A percentile compares a stretch with the other conserved stretches of the same genome.
These are phyloP conservation scores for Paradendryphiella salina DNA, from an alignment of 2,329 filamentous ascomycete species.

Conservation along the genomic window DNA sequence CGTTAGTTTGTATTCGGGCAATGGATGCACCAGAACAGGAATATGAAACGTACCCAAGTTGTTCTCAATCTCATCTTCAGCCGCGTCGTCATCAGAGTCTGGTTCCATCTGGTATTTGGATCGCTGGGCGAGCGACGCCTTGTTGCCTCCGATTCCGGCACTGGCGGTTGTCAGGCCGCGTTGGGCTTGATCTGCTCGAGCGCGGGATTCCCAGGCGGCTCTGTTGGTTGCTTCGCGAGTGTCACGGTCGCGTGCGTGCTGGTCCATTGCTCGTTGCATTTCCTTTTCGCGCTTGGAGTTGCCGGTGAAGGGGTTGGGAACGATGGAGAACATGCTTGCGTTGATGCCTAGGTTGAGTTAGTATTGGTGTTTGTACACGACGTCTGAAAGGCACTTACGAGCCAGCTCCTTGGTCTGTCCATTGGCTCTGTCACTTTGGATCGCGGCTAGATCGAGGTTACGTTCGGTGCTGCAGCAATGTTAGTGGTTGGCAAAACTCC, in stretches of 20 bases:
- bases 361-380: not conserved
- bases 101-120: conserved; percentile 45
- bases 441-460: conserved; percentile 78
- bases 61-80: conserved; percentile 57
- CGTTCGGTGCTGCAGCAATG: conserved; percentile 59
- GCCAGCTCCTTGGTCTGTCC: conserved; percentile 83
- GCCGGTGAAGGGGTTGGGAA: conserved; percentile 64
- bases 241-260: conserved; percentile 61
- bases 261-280: conserved; percentile 63
- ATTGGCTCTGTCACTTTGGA: conserved; percentile 75
- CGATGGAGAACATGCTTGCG: conserved; percentile 85
- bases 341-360: conserved; percentile 60
- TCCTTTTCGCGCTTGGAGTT: conserved; percentile 61
- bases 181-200: conserved; percentile 31
- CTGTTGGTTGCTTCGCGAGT: conserved; percentile 59
- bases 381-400: conserved; percentile 43
- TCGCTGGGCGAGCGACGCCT: conserved; percentile 38
- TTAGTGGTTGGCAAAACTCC: conserved; percentile 6
- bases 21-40: not conserved
- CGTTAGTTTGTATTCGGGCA: not conserved
- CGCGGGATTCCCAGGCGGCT: conserved; percentile 51
- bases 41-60: conserved; percentile 51
- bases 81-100: conserved; percentile 60
- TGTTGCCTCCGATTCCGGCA: conserved; percentile 10
- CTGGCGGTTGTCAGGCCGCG: conserved; percentile 21